phyloP scores from a whole-genome alignment of 352 stramenopile genomes.

The Phytophthora cajani region DNA sequence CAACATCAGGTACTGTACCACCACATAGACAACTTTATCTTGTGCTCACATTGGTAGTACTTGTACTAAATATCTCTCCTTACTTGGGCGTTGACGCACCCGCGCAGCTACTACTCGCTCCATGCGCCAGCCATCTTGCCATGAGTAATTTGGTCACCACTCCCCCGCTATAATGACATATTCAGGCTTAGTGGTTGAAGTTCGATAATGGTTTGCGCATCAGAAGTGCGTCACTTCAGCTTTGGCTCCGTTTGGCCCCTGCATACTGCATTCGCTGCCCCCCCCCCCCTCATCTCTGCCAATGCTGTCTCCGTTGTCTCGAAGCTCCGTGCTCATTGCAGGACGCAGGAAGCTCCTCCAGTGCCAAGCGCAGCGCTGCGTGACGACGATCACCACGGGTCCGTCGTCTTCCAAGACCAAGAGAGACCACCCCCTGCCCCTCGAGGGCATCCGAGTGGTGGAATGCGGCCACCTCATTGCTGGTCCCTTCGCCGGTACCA shows the following conservation, averaged over 20 bases:
- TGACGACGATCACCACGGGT: conserved; percentile 43
- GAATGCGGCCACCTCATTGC: conserved; percentile 86
- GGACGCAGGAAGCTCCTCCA: conserved; percentile 7
- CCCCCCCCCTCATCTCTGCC: not conserved
- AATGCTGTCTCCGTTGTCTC: conserved; percentile 8
- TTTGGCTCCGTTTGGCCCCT: conserved; percentile 4
- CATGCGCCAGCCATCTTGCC: conserved; percentile 31
- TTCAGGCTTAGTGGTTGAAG: conserved; percentile 28
- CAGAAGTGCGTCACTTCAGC: conserved; percentile 22
- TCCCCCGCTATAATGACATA: conserved; percentile 19
- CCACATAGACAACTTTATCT: not conserved
- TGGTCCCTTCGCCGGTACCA: conserved; percentile 81
- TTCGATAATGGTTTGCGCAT: conserved; percentile 31
- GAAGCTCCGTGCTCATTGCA: conserved; percentile 18
- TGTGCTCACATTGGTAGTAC: too few relatives aligned
- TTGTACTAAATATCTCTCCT: conserved; percentile 4
- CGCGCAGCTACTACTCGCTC: conserved; percentile 56
- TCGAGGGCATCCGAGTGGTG: conserved; percentile 77
- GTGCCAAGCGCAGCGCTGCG: conserved; percentile 24
- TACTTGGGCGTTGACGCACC: not conserved
- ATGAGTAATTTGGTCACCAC: conserved; percentile 8
- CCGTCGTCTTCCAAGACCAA: conserved; percentile 14
- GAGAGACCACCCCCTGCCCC: conserved; percentile 46
- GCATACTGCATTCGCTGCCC: too few relatives aligned
- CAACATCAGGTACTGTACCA: conserved; percentile 55